Conservation (phyloP, 2,329 filamentous ascomycete species). For the Acephala macrosclerotiorum region DNA sequence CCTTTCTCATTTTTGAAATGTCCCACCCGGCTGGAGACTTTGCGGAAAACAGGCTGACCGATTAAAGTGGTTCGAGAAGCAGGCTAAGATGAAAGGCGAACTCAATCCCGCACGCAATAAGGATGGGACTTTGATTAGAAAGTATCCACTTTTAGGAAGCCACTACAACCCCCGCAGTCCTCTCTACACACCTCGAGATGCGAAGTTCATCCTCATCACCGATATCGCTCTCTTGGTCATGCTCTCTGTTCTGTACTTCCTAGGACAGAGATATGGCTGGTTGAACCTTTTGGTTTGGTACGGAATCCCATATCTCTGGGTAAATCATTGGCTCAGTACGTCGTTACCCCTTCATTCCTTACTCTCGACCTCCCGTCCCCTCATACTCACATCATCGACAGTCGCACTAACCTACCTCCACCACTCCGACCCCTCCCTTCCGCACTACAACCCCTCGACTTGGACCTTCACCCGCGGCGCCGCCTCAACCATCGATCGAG, state of each 20-base stretch:
- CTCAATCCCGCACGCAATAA: neutral
- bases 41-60: no score
- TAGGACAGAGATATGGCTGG: constrained; percentile 63
- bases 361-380: neutral
- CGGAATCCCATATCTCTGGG: constrained; percentile 68
- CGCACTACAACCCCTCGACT: constrained; percentile 62
- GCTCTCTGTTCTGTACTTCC: constrained; percentile 71
- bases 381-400: constrained; percentile 37
- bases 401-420: constrained; percentile 79
- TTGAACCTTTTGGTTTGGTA: constrained; percentile 54
- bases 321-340: constrained; percentile 72
- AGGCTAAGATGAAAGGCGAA: constrained; percentile 49
- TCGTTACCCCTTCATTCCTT: constrained; percentile 23
- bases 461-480: constrained; percentile 70
- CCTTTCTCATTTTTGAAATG: no score
- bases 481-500: constrained; percentile 65
- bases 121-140: constrained; percentile 65
- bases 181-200: constrained; percentile 64
- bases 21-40: no score
- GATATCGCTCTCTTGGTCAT: constrained; percentile 62
- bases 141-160: constrained; percentile 81
- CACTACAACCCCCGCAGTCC: constrained; percentile 84
- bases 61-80: constrained; percentile 14
- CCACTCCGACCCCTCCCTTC: constrained; percentile 65
- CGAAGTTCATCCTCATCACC: constrained; percentile 60